Conservation (phyloP, 176 grass and related monocot genomes). For the Sorghum bicolor region DNA sequence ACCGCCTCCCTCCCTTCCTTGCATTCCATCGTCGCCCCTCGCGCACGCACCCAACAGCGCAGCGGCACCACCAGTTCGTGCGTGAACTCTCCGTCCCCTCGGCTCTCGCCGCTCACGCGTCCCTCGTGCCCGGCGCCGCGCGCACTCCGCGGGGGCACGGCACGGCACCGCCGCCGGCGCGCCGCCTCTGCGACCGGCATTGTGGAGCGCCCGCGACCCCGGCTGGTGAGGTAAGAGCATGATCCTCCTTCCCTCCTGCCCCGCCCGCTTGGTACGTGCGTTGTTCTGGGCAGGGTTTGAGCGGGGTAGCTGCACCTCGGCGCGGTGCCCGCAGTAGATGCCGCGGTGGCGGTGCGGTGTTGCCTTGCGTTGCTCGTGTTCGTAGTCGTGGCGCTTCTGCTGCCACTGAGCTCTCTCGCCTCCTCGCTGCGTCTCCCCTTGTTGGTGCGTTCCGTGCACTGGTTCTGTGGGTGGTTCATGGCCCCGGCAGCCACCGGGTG, state of each 20-base stretch:
- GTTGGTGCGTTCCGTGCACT: background rate
- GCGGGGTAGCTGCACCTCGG: background rate
- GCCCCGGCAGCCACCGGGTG: background rate
- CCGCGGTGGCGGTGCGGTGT: background rate
- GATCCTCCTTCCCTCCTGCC: background rate
- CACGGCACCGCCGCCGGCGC: background rate
- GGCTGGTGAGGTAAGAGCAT: background rate
- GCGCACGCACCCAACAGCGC: background rate
- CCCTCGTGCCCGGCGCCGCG: constrained; percentile 23
- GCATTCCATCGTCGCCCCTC: background rate
- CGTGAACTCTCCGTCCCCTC: background rate
- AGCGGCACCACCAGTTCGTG: constrained; percentile 1
- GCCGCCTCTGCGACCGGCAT: background rate
- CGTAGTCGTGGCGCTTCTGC: background rate
- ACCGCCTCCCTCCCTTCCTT: background rate
- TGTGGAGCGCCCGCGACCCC: background rate
- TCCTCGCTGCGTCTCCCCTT: background rate
- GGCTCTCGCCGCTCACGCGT: constrained; percentile 21
- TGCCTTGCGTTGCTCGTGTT: background rate
- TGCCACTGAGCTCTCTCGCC: background rate
- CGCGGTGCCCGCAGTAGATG: background rate
- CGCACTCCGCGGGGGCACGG: background rate
- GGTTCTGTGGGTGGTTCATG: background rate
- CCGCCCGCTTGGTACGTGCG: background rate
- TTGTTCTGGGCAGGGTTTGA: background rate